Conservation (phyloP, 139 green algal genomes). For the Coelastrella sp. region DNA sequence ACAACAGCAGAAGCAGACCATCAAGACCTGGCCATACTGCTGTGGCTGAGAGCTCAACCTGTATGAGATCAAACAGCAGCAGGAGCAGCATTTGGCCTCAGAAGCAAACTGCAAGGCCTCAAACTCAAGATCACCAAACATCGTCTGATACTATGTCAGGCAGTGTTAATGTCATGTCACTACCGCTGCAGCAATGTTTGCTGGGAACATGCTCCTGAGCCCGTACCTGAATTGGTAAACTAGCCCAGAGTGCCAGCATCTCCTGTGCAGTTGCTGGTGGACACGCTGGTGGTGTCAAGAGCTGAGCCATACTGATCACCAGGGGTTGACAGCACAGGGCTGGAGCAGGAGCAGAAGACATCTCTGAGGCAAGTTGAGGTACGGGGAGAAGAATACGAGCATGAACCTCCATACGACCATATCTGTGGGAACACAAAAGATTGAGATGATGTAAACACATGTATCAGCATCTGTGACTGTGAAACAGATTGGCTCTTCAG, state of each 20-base stretch:
- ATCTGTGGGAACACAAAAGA: no score
- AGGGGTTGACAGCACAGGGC: conserved; percentile 39
- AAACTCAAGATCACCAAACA: no score
- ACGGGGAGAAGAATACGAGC: conserved; percentile 52
- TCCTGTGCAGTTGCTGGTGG: background rate
- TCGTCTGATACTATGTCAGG: no score
- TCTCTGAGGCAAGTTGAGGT: background rate
- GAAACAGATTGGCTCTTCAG: no score
- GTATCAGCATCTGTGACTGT: no score
- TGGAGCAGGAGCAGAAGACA: background rate
- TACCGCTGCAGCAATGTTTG: no score
- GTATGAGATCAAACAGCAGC: no score
- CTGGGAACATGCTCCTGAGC: background rate
- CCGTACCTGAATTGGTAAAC: conserved; percentile 37
- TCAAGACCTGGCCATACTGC: conserved; percentile 58
- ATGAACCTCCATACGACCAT: conserved; percentile 54
- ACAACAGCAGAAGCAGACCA: conserved; percentile 62
- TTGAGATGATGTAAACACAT: no score
- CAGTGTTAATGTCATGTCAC: no score
- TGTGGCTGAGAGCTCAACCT: conserved; percentile 55
- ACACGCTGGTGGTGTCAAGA: conserved; percentile 22
- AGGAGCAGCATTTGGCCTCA: no score
- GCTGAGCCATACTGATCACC: conserved; percentile 10
- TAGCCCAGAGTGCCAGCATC: conserved; percentile 14
- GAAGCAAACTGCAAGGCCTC: no score